A percentile compares a stretch with the other conserved stretches of the same genome.
Conservation (phyloP, 1,284 basidiomycete species). For the Cutaneotrichosporon arboriforme region DNA sequence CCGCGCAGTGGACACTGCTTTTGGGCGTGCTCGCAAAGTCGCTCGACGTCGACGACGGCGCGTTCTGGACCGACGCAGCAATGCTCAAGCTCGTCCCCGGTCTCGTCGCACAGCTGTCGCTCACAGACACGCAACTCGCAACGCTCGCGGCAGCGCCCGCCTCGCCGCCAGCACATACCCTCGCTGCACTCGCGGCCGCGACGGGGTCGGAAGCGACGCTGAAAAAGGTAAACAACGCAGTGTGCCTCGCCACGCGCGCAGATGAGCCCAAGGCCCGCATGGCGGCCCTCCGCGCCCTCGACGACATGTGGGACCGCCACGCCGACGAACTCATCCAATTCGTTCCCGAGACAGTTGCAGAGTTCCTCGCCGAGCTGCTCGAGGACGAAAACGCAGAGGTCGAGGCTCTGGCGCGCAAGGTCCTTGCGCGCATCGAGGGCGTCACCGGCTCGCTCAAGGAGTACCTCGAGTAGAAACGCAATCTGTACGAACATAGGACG, state of each 20-base stretch:
- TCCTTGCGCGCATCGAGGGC: conserved; percentile 49
- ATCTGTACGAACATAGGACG: conserved; percentile 2
- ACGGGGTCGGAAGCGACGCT: conserved; percentile 60
- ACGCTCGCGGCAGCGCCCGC: conserved; percentile 10
- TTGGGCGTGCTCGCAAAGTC: conserved; percentile 64
- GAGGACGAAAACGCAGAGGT: conserved; percentile 51
- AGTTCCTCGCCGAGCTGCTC: conserved; percentile 51
- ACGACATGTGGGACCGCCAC: conserved; percentile 64
- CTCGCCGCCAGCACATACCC: conserved; percentile 44
- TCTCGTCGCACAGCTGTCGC: conserved; percentile 61
- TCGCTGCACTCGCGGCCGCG: conserved; percentile 56
- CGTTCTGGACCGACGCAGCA: conserved; percentile 82
- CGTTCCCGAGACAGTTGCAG: conserved; percentile 52
- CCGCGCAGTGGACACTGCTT: conserved; percentile 60
- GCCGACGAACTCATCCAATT: conserved; percentile 56
- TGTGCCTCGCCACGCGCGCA: conserved; percentile 83
- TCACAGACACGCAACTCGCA: conserved; percentile 42
- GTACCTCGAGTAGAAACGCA: conserved; percentile 36
- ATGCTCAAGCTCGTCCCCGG: conserved; percentile 59
- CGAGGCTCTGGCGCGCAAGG: conserved; percentile 45
- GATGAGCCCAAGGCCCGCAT: conserved; percentile 65
- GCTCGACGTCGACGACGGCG: conserved; percentile 74
- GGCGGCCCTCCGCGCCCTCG: conserved; percentile 64
- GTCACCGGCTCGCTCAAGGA: conserved; percentile 48
- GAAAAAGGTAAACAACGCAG: conserved; percentile 71